Conservation (phyloP, 1,284 basidiomycete genomes). For the Phylloporus sp. region DNA sequence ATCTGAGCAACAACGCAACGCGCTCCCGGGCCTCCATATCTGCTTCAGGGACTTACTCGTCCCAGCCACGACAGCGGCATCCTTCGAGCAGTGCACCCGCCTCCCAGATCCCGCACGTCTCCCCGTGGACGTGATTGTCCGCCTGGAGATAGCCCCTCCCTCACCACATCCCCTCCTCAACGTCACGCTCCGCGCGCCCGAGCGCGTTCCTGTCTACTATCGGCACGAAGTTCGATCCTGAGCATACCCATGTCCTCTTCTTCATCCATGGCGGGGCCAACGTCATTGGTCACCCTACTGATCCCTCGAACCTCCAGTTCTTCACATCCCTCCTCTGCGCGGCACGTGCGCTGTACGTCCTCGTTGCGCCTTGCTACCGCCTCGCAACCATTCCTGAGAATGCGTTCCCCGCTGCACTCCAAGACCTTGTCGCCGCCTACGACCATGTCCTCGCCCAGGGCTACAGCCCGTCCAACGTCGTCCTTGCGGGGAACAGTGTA, state of each 20-base stretch:
- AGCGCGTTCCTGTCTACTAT: slow-evolving; percentile 31
- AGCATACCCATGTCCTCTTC: slow-evolving; percentile 29
- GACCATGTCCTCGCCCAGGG: slow-evolving; percentile 34
- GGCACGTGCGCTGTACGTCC: slow-evolving; percentile 17
- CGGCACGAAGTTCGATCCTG: neutral
- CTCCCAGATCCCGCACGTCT: slow-evolving; percentile 7
- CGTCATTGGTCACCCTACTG: slow-evolving; percentile 30
- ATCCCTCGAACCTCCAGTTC: slow-evolving; percentile 3
- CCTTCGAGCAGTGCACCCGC: slow-evolving; percentile 30
- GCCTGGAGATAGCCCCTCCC: slow-evolving; percentile 32
- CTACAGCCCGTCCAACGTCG: slow-evolving; percentile 28
- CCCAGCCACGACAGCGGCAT: slow-evolving; percentile 8
- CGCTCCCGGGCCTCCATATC: no score
- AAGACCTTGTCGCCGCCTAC: slow-evolving; percentile 35
- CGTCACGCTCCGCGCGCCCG: slow-evolving; percentile 21
- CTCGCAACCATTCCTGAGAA: slow-evolving; percentile 35
- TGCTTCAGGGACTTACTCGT: no score
- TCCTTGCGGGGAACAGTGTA: slow-evolving; percentile 36
- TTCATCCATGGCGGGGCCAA: slow-evolving; percentile 37
- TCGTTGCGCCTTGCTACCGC: slow-evolving; percentile 35
- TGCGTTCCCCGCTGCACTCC: slow-evolving; percentile 33
- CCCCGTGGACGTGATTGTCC: slow-evolving; percentile 25
- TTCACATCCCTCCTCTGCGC: slow-evolving; percentile 25
- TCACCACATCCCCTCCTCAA: slow-evolving; percentile 15
- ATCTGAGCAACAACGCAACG: no score